These are phyloP conservation scores for Podaxis carcinomalis DNA, from an alignment of 768 basidiomycete species.

Conservation along the genomic window DNA sequence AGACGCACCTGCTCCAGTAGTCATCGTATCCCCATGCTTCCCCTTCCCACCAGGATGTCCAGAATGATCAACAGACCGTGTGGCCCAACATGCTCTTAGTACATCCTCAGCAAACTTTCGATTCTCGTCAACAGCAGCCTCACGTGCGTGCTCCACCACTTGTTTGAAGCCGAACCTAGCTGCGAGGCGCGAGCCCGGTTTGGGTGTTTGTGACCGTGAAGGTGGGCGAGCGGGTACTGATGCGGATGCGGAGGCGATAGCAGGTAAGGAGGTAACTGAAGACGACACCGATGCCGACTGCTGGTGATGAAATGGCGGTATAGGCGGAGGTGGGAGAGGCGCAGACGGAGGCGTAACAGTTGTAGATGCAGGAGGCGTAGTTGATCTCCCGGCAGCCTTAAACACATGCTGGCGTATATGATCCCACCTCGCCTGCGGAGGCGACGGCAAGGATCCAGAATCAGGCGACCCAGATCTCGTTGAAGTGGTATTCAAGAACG, in stretches of 20 bases:
- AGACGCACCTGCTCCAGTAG: conserved; percentile 15
- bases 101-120: conserved; percentile 54
- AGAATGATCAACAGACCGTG: conserved; percentile 40
- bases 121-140: conserved; percentile 43
- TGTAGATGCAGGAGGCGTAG: conserved; percentile 12
- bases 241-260: conserved; percentile 17
- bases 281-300: background rate
- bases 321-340: background rate
- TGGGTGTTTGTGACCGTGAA: conserved; percentile 23
- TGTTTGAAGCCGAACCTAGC: conserved; percentile 53
- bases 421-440: conserved; percentile 40
- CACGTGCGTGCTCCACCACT: conserved; percentile 61
- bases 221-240: conserved; percentile 15
- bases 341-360: conserved; percentile 10
- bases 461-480: background rate
- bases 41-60: background rate
- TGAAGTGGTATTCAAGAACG: background rate
- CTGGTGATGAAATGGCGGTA: background rate
- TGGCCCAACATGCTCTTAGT: conserved; percentile 47
- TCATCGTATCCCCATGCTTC: conserved; percentile 17
- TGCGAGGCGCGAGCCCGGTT: conserved; percentile 12
- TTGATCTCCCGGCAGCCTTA: conserved; percentile 22
- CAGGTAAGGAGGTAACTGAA: no score
- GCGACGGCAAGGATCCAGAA: background rate
- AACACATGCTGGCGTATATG: conserved; percentile 51